Evolutionary conservation across 305 asterid species (phyloP).

Genomic region (Fraxinus velutina): DNA sequence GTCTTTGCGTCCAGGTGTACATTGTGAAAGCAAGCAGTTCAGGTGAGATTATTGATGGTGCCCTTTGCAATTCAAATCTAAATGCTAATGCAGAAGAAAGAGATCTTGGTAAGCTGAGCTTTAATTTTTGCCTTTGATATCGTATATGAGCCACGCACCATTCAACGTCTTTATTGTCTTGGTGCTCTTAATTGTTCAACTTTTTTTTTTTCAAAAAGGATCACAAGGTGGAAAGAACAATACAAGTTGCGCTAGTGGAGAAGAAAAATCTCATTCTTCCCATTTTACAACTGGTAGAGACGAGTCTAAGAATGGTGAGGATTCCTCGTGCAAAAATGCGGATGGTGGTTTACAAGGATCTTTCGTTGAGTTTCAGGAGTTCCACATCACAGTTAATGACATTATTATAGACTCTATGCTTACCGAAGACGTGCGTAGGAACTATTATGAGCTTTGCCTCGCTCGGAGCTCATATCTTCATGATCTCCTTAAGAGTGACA

Average conservation of each 20-base stretch:
- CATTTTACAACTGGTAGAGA: not conserved
- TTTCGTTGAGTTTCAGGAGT: constrained; percentile 13
- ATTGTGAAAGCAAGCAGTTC: constrained; percentile 3
- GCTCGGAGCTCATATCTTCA: constrained; percentile 20
- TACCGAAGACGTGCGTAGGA: not conserved
- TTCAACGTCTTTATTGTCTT: not conserved
- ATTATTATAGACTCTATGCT: not conserved
- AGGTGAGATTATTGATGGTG: not conserved
- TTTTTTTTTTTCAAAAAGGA: not conserved
- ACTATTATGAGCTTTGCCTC: constrained; percentile 19
- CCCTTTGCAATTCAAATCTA: not conserved
- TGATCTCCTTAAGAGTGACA: not conserved
- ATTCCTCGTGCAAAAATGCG: not conserved
- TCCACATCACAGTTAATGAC: constrained; percentile 11
- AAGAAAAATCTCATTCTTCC: not conserved
- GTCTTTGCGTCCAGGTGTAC: not conserved
- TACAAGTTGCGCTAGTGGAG: not conserved
- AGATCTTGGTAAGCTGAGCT: not conserved
- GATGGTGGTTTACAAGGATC: not conserved
- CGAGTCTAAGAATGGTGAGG: not conserved
- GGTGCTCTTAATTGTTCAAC: not conserved
- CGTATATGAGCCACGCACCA: not conserved
- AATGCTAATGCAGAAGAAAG: not conserved
- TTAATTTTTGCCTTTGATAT: not conserved
- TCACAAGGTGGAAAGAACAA: not conserved